phyloP scores from a whole-genome alignment of 768 basidiomycete genomes.

The Psilocybe tampanensis region DNA sequence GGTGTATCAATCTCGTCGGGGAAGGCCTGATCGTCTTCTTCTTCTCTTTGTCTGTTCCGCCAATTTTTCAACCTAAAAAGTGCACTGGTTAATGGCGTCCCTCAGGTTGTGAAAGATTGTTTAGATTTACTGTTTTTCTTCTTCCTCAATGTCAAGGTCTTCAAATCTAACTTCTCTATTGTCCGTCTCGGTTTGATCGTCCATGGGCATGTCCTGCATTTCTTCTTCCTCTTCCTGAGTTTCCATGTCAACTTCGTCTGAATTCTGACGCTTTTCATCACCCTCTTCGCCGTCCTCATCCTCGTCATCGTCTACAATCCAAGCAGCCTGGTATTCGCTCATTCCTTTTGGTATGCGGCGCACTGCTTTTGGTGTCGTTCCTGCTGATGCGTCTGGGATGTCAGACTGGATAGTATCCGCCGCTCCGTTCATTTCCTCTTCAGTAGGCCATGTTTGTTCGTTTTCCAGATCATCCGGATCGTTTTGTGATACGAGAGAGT shows the following conservation, averaged over 20 bases:
- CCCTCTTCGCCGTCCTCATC: conserved; percentile 60
- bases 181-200: conserved; percentile 63
- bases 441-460: conserved; percentile 99
- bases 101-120: not conserved
- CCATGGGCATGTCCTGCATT: conserved; percentile 58
- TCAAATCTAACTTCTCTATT: conserved; percentile 61
- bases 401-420: conserved; percentile 28
- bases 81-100: not conserved
- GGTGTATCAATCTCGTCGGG: conserved; percentile 98
- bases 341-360: conserved; percentile 91
- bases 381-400: conserved; percentile 65
- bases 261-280: conserved; percentile 44
- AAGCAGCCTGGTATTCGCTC: conserved; percentile 95
- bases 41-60: conserved; percentile 71
- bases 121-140: conserved; percentile 72
- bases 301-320: conserved; percentile 89
- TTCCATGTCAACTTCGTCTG: conserved; percentile 34
- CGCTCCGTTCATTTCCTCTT: conserved; percentile 82
- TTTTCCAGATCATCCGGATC: conserved; percentile 88
- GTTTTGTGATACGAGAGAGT: conserved; percentile 86
- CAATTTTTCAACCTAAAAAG: conserved; percentile 62
- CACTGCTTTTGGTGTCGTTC: conserved; percentile 81
- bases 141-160: conserved; percentile 83
- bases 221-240: conserved; percentile 57
- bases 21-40: conserved; percentile 83